Conservation (phyloP, 2,329 filamentous ascomycete species). For the Penicillium sp. region DNA sequence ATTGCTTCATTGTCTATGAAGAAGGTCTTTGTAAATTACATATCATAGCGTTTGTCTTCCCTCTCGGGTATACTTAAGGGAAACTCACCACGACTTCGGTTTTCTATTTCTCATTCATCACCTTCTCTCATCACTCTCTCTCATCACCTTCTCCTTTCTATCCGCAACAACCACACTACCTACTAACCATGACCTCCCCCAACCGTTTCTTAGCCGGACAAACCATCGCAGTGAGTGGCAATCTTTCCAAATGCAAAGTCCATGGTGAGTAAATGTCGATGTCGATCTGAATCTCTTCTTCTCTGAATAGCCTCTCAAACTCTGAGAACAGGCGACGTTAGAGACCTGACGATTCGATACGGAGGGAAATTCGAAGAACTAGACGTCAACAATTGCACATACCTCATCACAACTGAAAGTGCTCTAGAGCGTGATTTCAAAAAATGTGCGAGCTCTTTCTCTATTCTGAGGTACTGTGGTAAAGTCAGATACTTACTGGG, state of each 20-base stretch:
- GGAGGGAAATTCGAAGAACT: conserved; percentile 6
- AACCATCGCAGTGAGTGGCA: not conserved
- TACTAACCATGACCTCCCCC: too few relatives aligned
- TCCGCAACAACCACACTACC: too few relatives aligned
- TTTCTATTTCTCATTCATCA: too few relatives aligned
- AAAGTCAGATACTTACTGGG: not conserved
- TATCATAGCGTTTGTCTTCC: not conserved
- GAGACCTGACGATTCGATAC: not conserved
- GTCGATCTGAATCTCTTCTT: not conserved
- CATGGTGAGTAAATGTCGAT: not conserved
- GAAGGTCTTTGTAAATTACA: not conserved
- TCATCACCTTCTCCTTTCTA: too few relatives aligned
- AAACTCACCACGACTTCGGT: too few relatives aligned
- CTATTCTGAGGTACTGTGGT: not conserved
- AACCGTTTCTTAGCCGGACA: not conserved
- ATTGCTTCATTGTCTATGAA: not conserved
- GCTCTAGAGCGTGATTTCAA: not conserved
- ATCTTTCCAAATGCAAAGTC: not conserved
- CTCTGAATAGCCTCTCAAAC: not conserved
- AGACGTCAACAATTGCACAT: conserved; percentile 2
- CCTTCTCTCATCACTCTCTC: too few relatives aligned
- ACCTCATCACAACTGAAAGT: not conserved
- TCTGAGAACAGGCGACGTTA: not conserved
- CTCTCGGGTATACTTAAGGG: not conserved
- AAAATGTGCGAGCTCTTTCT: not conserved